Percentiles rank a stretch among this genome's conserved stretches.
These are phyloP conservation scores for Juncus effusus DNA, from an alignment of 176 grass and related monocot species.

Conservation along the genomic window DNA sequence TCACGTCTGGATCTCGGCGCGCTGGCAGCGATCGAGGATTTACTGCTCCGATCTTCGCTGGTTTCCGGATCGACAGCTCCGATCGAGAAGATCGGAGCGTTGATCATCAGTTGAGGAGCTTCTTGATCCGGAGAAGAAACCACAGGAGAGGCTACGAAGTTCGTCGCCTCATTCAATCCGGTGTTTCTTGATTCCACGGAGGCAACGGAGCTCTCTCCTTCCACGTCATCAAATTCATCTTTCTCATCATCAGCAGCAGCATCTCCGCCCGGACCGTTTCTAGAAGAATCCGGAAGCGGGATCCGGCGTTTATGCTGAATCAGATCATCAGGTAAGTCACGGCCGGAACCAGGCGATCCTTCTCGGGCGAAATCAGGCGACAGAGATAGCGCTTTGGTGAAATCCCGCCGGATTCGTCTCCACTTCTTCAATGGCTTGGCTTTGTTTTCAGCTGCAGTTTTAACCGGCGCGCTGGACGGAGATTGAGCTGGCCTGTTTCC, in stretches of 20 bases:
- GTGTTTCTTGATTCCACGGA: slow-evolving; percentile 48
- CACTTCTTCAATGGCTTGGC: slow-evolving; percentile 42
- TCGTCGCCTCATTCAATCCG: slow-evolving; percentile 19
- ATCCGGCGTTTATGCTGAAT: slow-evolving; percentile 52
- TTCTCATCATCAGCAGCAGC: too few species aligned
- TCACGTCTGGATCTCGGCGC: slow-evolving; percentile 30
- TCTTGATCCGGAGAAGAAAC: slow-evolving; percentile 29
- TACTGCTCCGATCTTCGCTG: slow-evolving; percentile 65
- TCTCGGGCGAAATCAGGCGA: slow-evolving; percentile 16
- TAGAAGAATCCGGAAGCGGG: slow-evolving; percentile 20
- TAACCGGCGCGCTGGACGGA: slow-evolving; percentile 5
- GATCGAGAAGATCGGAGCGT: slow-evolving; percentile 46
- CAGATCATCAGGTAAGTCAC: slow-evolving; percentile 12
- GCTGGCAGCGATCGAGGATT: slow-evolving; percentile 56
- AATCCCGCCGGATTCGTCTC: slow-evolving; percentile 48
- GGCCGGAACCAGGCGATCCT: not conserved
- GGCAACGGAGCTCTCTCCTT: slow-evolving; percentile 51
- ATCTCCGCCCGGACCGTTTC: slow-evolving; percentile 26
- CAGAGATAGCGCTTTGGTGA: not conserved
- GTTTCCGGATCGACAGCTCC: slow-evolving; percentile 55
- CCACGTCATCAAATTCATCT: slow-evolving; percentile 12
- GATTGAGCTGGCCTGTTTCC: slow-evolving; percentile 4
- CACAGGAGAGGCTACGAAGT: slow-evolving; percentile 28
- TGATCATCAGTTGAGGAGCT: slow-evolving; percentile 33
- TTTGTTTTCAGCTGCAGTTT: slow-evolving; percentile 11